Evolutionary conservation across 169 alveolate species (phyloP).

Genomic region (Plasmodium ovale): DNA sequence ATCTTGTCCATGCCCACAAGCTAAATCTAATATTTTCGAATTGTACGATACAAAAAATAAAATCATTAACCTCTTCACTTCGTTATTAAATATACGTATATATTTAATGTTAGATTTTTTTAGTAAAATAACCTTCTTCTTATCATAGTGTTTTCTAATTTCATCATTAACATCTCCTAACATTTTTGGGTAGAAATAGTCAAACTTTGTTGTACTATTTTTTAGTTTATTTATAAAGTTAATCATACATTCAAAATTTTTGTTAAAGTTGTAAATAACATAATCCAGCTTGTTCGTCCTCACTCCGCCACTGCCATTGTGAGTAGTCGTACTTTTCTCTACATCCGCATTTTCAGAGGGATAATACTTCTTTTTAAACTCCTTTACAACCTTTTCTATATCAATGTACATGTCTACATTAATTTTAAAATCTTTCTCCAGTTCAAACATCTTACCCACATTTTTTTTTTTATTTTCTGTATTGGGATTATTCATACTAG

Average conservation of each 20-base stretch:
- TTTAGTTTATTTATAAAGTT: constrained; percentile 42
- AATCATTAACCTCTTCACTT: constrained; percentile 86
- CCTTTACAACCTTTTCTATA: constrained; percentile 33
- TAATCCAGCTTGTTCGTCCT: constrained; percentile 42
- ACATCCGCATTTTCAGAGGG: no score
- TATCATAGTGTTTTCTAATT: constrained; percentile 87
- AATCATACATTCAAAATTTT: constrained; percentile 56
- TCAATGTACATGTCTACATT: constrained; percentile 42
- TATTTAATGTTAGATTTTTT: constrained; percentile 87
- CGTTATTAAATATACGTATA: constrained; percentile 86
- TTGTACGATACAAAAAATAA: constrained; percentile 79
- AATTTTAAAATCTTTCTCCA: constrained; percentile 64
- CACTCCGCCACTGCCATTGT: background rate
- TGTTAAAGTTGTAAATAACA: constrained; percentile 49
- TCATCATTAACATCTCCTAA: constrained; percentile 88
- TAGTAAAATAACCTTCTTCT: constrained; percentile 85
- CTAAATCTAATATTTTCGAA: constrained; percentile 88
- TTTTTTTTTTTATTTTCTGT: background rate
- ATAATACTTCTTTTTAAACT: constrained; percentile 4
- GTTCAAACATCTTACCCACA: constrained; percentile 40
- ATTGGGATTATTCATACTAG: background rate
- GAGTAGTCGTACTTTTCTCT: background rate
- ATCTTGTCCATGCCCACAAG: constrained; percentile 94
- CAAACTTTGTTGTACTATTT: constrained; percentile 38
- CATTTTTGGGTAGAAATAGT: constrained; percentile 86